Evolutionary conservation across 192 early-diverging fungal species (phyloP), one percentile per base, ranked within the genome.

Genomic region (Coemansia sp.): DNA sequence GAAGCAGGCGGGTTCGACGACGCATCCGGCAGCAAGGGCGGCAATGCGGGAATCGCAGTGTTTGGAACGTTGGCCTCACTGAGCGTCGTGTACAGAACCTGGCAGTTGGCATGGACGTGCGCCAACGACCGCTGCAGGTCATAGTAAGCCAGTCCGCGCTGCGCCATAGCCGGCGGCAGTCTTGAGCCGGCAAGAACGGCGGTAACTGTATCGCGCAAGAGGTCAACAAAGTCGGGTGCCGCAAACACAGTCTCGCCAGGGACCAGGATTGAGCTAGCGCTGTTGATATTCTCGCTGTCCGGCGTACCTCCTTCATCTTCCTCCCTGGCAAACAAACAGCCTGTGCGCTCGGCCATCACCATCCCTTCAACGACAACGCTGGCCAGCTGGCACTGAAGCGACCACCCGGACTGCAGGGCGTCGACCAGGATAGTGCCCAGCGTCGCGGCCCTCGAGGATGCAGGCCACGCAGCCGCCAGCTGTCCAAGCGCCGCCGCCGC

Each of bases 301-400:
- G 32, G 32, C 32, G 32, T 2, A 32, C 32, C 1, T 2, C 2
- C 32, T 32, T 32, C 32, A 32, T 32, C 32, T 32, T 32, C 32
- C 32, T 32, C 0, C 19, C 8, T 22, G 8, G 61, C 64, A n/a
- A 69, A 64, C 19, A 67, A 57, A 32, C 32, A 4, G 11, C 79
- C 81, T 20, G 68, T 71, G 43, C 56, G 75, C 54, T 87, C 75
- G 10, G 89, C 86, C 37, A 84, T 68, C 7, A 91, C 90, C 84
- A 90, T 91, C 70, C 95, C 94, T 61, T 97, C 93, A 39, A 93
- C 75, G 0, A 93, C 78, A 20, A 94, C 86, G 53, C 88, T 84
- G 4, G 88, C 87, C 51, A 95, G 77, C 67, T 92, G 88, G 17
- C 91, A 87, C 57, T 95, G 92, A 54, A 90, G 82, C 20, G 92